Conservation (phyloP, 345 rosid genomes). For the Ricinus communis region DNA sequence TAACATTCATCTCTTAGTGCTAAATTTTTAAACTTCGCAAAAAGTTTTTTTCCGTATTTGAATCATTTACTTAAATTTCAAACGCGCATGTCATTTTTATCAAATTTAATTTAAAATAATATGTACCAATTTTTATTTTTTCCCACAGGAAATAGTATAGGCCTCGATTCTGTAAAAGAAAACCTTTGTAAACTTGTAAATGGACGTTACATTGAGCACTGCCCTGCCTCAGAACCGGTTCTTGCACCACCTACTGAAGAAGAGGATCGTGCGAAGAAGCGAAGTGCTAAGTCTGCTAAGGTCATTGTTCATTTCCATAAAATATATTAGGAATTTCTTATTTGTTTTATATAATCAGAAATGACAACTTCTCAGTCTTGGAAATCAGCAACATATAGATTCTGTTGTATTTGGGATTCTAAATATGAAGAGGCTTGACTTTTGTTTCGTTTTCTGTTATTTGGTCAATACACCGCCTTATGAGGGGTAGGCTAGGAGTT, state of each 20-base stretch:
- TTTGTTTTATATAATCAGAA: not conserved
- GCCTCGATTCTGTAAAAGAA: conserved; percentile 43
- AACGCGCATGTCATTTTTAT: no score
- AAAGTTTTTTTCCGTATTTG: no score
- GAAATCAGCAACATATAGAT: not conserved
- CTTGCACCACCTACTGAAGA: conserved; percentile 51
- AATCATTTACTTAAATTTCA: no score
- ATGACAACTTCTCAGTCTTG: not conserved
- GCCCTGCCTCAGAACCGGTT: conserved; percentile 75
- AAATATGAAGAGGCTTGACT: not conserved
- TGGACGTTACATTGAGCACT: conserved; percentile 71
- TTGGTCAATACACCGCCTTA: not conserved
- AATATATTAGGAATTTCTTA: conserved; percentile 11
- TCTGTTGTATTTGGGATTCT: not conserved
- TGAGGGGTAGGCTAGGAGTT: not conserved
- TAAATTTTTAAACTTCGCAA: no score
- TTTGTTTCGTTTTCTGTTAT: not conserved
- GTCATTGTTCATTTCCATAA: conserved; percentile 37
- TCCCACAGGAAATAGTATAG: conserved; percentile 24
- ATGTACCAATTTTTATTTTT: no score
- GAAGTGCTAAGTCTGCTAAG: conserved; percentile 65
- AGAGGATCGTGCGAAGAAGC: conserved; percentile 47
- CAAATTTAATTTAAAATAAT: no score
- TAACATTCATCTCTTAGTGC: no score
- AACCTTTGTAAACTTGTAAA: conserved; percentile 49